Base-by-base conservation (phyloP, 305 asterid species). In the Ilex paraguariensis region DNA sequence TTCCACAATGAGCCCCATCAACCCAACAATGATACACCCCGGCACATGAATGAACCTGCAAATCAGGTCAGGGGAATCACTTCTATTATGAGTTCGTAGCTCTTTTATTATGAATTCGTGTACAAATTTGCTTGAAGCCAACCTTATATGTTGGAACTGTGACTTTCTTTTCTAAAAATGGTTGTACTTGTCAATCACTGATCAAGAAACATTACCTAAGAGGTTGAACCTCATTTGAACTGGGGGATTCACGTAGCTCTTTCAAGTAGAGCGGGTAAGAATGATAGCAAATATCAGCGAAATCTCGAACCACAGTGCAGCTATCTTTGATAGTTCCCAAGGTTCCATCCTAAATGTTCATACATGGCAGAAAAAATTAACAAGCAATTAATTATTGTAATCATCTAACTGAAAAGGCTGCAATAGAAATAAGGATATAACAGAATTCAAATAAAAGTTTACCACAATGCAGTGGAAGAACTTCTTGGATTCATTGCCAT, bases 231-330 rank as follows among this genome's bases (percentile, higher is more conserved):
- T 83, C 84, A 57, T 75, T 74, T 16, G 89, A 76, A 56, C 64
- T 61, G 13, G 93, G 80, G 60, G 77, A 81, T 61, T 87, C 82
- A 0, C 87, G 84, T 28, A 84, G 68, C 76, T 89, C 98, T 71
- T 84, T 84, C 66, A 89, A 67, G 54, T 81, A 89, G 60, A 75
- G 67, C 0, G 89, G 89, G 65, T 85, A 92, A 30, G 98, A 89
- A 72, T 85, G 87, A 66, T 77, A 85, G 70, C 98, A 89, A 16
- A 92, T 15, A 77, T 92, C 98, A 32, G 77, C 86, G 66, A 85
- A 92, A 85, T 92, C 98, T 45, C 84, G 82, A 70, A 89, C 97
- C 36, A 86, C 96, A 0, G 88, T 92, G 65, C 96, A 92, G 76
- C 97, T 82, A 56, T 95, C 97, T 76, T 77, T 83, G 73, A 92